These are phyloP conservation scores for Penicillium brevicompactum DNA, from an alignment of 2,329 filamentous ascomycete species.

Conservation along the genomic window DNA sequence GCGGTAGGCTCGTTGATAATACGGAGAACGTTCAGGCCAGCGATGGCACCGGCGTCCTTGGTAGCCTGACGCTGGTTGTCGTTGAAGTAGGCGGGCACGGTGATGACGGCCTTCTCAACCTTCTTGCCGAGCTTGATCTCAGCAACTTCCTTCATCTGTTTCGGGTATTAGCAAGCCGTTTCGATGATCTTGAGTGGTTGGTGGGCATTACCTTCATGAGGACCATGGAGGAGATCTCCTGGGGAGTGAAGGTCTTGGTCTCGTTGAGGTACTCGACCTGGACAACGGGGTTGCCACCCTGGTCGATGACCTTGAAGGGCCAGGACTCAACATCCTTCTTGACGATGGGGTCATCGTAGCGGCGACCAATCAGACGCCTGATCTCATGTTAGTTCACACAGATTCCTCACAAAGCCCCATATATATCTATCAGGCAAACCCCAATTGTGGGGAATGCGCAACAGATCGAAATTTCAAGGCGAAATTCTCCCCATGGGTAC, in stretches of 20 bases:
- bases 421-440: background rate
- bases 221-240: conserved; percentile 99
- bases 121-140: conserved; percentile 98
- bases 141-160: conserved; percentile 97
- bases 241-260: conserved; percentile 93
- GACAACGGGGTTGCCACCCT: conserved; percentile 84
- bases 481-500: conserved; percentile 37
- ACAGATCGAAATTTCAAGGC: background rate
- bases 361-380: conserved; percentile 95
- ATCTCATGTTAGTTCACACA: conserved; percentile 10
- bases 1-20: conserved; percentile 99
- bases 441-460: background rate
- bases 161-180: conserved; percentile 20
- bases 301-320: conserved; percentile 98
- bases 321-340: conserved; percentile 99
- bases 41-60: conserved; percentile 98
- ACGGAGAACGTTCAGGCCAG: conserved; percentile 96
- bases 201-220: conserved; percentile 77
- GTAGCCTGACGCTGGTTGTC: conserved; percentile 99
- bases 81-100: conserved; percentile 99
- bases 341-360: conserved; percentile 92
- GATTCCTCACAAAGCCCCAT: background rate
- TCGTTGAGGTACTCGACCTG: conserved; percentile 95
- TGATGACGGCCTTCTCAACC: conserved; percentile 98
- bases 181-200: background rate